Base-by-base conservation (phyloP, 2,329 filamentous ascomycete genomes). In the Beauveria sp. region DNA sequence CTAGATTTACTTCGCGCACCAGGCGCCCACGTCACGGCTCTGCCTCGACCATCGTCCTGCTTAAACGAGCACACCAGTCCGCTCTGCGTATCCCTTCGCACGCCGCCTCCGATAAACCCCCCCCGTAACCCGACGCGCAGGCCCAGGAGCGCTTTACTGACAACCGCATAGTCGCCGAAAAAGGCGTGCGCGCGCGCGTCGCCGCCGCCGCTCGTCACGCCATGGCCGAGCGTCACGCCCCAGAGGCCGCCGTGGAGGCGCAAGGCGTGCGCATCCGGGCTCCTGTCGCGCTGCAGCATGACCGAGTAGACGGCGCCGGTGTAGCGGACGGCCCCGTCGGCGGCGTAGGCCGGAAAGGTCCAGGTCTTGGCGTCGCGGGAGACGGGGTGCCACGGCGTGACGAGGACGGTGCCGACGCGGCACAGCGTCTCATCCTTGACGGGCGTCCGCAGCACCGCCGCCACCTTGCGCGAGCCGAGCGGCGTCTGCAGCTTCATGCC, bases 311-410 rank as follows among this genome's bases (percentile, higher is more conserved):
- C 74, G 2, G 69, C 69, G 0, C 83, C 83, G 0, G 79, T 79
- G 57, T 83, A 84, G 3, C 71, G 66, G 0, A 77, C 70, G 7
- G 65, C 64, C 1, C 66, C 57, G 0, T 69, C 65, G 0, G 74
- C 69, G 1, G 77, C 66, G 0, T 77, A 64, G 0, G 69, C 74
- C 0, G 83, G 83, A 65, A 83, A 84, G 0, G 63, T 65, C 82
- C 81, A 85, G 3, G 59, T 65, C 49, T 71, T 68, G 18, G 67
- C 71, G 22, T 76, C 71, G 1, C 68, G 53, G 0, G 72, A 76
- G 3, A 88, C 70, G 1, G 85, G 85, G 67, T 88, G 85, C 82
- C 83, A 87, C 0, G 81, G 79, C 26, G 85, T 87, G 31, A 86
- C 78, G 7, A 81, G 68, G 8, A 86, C 71, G 1, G 63, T 67